A percentile compares a stretch with the other conserved stretches of the same genome.
Evolutionary conservation across 129 eudicot genomes (phyloP).

Genomic region (Ambrosia artemisiifolia): DNA sequence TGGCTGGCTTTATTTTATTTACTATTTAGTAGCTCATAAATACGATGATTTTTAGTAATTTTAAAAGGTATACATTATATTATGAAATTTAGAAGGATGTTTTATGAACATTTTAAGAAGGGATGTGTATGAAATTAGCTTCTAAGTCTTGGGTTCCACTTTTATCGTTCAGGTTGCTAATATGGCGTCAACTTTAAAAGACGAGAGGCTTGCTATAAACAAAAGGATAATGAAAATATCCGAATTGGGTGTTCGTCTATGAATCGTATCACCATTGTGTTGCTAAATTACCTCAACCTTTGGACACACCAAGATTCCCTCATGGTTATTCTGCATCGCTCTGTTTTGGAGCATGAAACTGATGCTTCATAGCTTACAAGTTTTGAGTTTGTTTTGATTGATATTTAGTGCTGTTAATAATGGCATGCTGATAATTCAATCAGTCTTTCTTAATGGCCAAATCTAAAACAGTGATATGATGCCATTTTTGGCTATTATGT

Average conservation of each 20-base stretch:
- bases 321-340: neutral
- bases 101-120: neutral
- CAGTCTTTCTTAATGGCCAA: neutral
- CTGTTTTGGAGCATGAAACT: conserved; percentile 3
- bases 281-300: conserved; percentile 10
- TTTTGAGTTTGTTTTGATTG: neutral
- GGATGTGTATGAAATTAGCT: neutral
- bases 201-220: conserved; percentile 49
- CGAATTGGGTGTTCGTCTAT: conserved; percentile 71
- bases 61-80: neutral
- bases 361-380: conserved; percentile 19
- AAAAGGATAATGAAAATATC: conserved; percentile 66
- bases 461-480: neutral
- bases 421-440: conserved; percentile 17
- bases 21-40: neutral
- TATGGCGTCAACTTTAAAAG: conserved; percentile 61
- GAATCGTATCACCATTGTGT: conserved; percentile 7
- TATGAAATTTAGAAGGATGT: neutral
- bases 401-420: conserved; percentile 19
- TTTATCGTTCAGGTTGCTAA: conserved; percentile 67
- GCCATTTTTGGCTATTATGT: neutral
- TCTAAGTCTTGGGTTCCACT: conserved; percentile 12
- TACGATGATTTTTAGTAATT: neutral
- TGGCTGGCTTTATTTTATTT: neutral
- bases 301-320: conserved; percentile 1